Conservation (phyloP, 768 basidiomycete species). For the Podaxis sp. region DNA sequence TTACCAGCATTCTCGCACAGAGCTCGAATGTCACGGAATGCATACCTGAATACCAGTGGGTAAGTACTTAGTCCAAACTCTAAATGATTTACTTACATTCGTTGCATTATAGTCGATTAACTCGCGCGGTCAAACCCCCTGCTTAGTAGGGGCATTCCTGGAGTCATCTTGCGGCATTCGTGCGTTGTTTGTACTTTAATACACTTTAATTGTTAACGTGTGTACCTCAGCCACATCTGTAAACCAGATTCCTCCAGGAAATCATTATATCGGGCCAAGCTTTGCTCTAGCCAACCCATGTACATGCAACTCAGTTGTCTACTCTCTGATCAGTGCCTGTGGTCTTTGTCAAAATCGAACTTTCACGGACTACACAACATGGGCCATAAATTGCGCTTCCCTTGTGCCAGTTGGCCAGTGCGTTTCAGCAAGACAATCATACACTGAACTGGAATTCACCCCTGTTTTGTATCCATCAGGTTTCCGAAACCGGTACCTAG, state of each 20-base stretch:
- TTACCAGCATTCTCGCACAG: slow-evolving; percentile 25
- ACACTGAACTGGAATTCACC: background rate
- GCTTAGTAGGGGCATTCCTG: slow-evolving; percentile 44
- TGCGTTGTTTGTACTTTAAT: background rate
- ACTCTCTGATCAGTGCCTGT: slow-evolving; percentile 55
- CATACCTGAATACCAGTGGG: slow-evolving; percentile 33
- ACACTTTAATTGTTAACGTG: background rate
- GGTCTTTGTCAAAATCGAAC: slow-evolving; percentile 50
- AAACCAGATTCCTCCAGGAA: slow-evolving; percentile 28
- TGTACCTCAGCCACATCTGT: slow-evolving; percentile 32
- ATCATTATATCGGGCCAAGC: slow-evolving; percentile 40
- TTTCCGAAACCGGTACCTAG: slow-evolving; percentile 41
- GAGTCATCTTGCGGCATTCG: slow-evolving; percentile 33
- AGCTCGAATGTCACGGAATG: slow-evolving; percentile 34
- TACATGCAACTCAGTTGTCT: slow-evolving; percentile 53
- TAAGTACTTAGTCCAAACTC: slow-evolving; percentile 11
- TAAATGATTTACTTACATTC: background rate
- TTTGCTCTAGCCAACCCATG: slow-evolving; percentile 34
- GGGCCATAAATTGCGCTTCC: slow-evolving; percentile 30
- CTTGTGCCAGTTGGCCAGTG: slow-evolving; percentile 21
- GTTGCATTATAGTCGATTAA: slow-evolving; percentile 32
- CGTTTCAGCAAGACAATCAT: background rate
- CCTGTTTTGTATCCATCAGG: slow-evolving; percentile 22
- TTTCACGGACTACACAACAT: slow-evolving; percentile 33
- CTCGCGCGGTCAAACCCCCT: slow-evolving; percentile 41